Evolutionary conservation across 2,329 filamentous ascomycete species (phyloP).

Genomic region (Ophiostoma tasmaniense): DNA sequence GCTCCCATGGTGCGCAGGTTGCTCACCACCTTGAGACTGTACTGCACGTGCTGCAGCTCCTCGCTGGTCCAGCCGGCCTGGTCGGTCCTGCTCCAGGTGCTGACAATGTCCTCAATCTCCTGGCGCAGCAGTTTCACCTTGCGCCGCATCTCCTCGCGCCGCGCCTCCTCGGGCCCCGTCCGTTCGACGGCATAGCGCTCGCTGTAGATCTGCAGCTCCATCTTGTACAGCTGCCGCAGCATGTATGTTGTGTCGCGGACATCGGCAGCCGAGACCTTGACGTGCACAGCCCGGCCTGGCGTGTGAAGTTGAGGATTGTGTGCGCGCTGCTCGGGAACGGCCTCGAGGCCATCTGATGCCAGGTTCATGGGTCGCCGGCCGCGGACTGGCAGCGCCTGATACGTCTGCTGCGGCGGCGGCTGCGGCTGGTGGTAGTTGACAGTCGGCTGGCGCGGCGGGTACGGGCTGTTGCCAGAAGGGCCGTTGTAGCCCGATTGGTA

Average conservation of each 20-base stretch:
- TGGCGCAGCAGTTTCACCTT: slow-evolving; percentile 15
- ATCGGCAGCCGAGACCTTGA: slow-evolving; percentile 12
- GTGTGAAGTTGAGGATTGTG: neutral
- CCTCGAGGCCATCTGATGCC: neutral
- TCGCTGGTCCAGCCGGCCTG: slow-evolving; percentile 11
- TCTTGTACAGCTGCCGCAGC: slow-evolving; percentile 18
- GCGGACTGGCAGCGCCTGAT: neutral
- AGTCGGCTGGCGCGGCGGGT: neutral
- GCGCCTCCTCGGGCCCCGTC: neutral
- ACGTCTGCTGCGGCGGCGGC: neutral
- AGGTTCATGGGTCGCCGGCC: neutral
- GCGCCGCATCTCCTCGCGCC: slow-evolving; percentile 5
- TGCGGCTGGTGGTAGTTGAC: neutral
- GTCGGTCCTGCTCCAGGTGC: slow-evolving; percentile 6
- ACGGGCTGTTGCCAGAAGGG: neutral
- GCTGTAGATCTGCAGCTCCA: slow-evolving; percentile 18
- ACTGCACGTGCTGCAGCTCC: slow-evolving; percentile 13
- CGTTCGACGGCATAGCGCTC: slow-evolving; percentile 14
- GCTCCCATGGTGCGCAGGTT: slow-evolving; percentile 3
- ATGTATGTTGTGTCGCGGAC: slow-evolving; percentile 16
- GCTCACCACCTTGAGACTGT: slow-evolving; percentile 4
- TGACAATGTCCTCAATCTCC: slow-evolving; percentile 14
- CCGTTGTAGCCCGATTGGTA: neutral
- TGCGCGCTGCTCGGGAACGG: neutral
- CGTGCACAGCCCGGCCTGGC: neutral